Base-by-base conservation (phyloP, 441 rosid genomes). In the Pelargonium citronellum region DNA sequence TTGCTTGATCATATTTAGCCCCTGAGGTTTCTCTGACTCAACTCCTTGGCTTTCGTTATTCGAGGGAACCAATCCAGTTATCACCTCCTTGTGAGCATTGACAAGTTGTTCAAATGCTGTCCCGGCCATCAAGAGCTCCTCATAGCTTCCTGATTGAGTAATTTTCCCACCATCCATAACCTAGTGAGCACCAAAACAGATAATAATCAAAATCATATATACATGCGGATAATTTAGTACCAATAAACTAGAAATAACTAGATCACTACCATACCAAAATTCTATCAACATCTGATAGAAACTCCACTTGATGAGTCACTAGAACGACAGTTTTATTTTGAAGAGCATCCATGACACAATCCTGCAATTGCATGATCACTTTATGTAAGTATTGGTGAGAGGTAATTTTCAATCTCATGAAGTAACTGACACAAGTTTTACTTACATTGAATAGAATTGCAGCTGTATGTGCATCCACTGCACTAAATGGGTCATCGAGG, bases 241-340 rank as follows among this genome's bases (percentile, higher is more conserved):
- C 51, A 0, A 2, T n/a, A 12, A 47, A 47, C n/a, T 8, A 46
- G 24, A n/a, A 46, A 46, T 12, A 47, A 47, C 53, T 47, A 13
- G 17, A 51, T n/a, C 1, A 7, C 58, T 51, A 4, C 58, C 15
- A 4, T 87, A 90, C 98, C 90, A 88, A 69, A 79, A 93, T 86
- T 71, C 66, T 80, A 67, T 93, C 88, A 22, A 91, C 94, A 69
- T 80, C 80, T 11, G 94, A 82, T 69, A 93, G 97, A 75, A 93
- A 93, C 70, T 93, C 97, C 71, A 93, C 95, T 86, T 93, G 98
- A 78, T 91, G 98, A 76, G 97, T 89, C 66, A 89, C 97, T 41
- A 91, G 81, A 77, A 93, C 74, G 73, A 93, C 96, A 41, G 90
- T 93, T 77, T 93, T 93, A 53, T 80, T 82, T 63, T 61, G 74